A percentile compares a stretch with the other conserved stretches of the same genome.
These are phyloP conservation scores for Coffea canephora DNA, from an alignment of 257 asterid species.

Conservation along the genomic window DNA sequence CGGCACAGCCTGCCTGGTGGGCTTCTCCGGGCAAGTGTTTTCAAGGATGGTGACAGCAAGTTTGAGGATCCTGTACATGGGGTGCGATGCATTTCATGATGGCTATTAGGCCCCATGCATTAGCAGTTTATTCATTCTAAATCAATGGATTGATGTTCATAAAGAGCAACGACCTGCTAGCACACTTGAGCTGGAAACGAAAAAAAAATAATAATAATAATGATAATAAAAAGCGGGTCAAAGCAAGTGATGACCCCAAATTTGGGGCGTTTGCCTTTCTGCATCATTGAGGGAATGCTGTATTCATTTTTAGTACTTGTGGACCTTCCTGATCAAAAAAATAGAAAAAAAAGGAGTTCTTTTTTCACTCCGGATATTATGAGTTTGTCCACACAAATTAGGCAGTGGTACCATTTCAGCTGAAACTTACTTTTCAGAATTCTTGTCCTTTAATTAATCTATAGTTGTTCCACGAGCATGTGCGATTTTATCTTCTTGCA, in stretches of 20 bases:
- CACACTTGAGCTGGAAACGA: conserved; percentile 28
- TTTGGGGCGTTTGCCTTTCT: conserved; percentile 17
- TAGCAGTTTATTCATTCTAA: conserved; percentile 8
- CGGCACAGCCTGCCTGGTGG: conserved; percentile 11
- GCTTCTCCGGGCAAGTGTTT: conserved; percentile 4
- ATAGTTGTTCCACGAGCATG: too few species aligned
- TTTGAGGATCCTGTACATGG: conserved; percentile 2
- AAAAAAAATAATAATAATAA: too few species aligned
- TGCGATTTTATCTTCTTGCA: too few species aligned
- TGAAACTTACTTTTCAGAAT: not conserved
- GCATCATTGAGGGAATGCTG: conserved; percentile 26
- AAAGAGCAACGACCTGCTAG: conserved; percentile 15
- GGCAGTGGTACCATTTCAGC: conserved; percentile 8
- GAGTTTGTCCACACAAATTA: not conserved
- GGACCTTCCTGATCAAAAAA: not conserved
- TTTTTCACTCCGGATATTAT: not conserved
- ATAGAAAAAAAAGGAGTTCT: too few species aligned
- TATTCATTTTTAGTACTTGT: not conserved
- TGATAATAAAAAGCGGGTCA: conserved; percentile 1
- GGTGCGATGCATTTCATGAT: conserved; percentile 20
- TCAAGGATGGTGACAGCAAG: conserved; percentile 19
- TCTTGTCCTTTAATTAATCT: not conserved
- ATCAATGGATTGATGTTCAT: conserved; percentile 4
- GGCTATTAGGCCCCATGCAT: conserved; percentile 12
- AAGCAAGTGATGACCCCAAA: conserved; percentile 24